Conservation (phyloP, 73 alveolate species). For the Paramecium tetraurelia region DNA sequence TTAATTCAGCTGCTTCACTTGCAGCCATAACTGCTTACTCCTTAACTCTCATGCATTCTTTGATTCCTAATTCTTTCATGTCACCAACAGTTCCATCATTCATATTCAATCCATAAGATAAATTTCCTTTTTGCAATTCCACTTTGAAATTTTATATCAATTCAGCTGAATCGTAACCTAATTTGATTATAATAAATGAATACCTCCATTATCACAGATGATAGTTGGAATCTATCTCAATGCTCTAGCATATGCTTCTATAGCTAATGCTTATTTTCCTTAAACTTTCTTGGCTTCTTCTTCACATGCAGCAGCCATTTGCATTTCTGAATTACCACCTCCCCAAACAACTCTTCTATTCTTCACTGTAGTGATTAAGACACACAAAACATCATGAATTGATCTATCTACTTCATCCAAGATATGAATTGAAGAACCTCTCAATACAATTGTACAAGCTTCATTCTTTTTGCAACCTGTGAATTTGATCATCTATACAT, state of each 20-base stretch:
- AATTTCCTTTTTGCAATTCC: constrained; percentile 85
- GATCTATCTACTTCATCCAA: constrained; percentile 98
- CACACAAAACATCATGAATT: constrained; percentile 97
- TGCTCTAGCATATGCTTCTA: constrained; percentile 93
- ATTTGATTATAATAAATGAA: background rate
- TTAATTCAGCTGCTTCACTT: constrained; percentile 97
- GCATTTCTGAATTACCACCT: constrained; percentile 94
- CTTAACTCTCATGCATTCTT: constrained; percentile 93
- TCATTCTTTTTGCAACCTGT: constrained; percentile 93
- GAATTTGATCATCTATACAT: constrained; percentile 75
- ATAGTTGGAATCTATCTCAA: constrained; percentile 93
- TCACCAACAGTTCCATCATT: constrained; percentile 81
- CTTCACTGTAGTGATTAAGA: constrained; percentile 90
- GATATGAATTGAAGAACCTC: constrained; percentile 93
- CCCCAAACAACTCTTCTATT: constrained; percentile 88
- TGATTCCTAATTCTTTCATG: constrained; percentile 89
- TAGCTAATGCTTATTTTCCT: constrained; percentile 93
- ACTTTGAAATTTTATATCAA: constrained; percentile 87
- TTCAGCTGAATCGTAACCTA: constrained; percentile 92
- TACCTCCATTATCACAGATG: constrained; percentile 95
- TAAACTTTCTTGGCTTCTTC: constrained; percentile 79
- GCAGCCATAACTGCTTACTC: constrained; percentile 95
- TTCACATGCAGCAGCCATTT: constrained; percentile 94
- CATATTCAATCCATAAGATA: constrained; percentile 86
- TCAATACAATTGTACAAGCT: constrained; percentile 94